Base-by-base conservation (phyloP, 805 yeast genomes). In the Wickerhamomyces sydowiorum region DNA sequence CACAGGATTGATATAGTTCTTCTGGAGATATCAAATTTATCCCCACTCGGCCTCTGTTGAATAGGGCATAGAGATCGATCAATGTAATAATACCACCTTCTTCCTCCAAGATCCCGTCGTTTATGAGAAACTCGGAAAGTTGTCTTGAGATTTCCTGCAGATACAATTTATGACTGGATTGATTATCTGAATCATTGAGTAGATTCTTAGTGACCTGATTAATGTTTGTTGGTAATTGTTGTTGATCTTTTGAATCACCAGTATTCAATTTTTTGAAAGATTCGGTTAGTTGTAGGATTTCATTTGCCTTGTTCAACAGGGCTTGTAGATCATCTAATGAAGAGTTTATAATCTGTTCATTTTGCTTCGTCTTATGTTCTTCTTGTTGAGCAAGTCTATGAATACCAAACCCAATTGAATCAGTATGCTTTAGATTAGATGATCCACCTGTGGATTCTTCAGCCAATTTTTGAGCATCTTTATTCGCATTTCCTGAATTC, bases 261-360 rank as follows among this genome's bases (percentile, higher is more conserved):
- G 39, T 64, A 44, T 24, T 65, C 48, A 43, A 44, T 43, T 22
- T 59, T 46, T 36, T 69, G 56, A 70, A 57, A 10, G 69, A 61
- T 15, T 58, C 54, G 3, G 63, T 82, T 23, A 89, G 60, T 29
- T 67, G 63, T 19, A 82, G 75, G 39, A 90, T 72, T 45, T 88
- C 90, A 49, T 76, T 76, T 2, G 90, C 95, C 50, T 85, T 76
- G n/a, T 77, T 71, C 81, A 86, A 82, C 40, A 89, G 66, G 35
- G 81, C 80, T 46, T 84, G 82, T 36, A 90, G 64, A 59, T 88
- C 96, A 34, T 79, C 82, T 31, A 90, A 62, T 0, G 96, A 88
- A 34, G 73, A 73, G 28, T 75, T 75, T 43, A 90, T 64, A 1
- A 89, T 69, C 15, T 69, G 57, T 37, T 82, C 82, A 50, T 81